A percentile compares a stretch with the other conserved stretches of the same genome.
Conservation (phyloP, 2,329 filamentous ascomycete species). For the Alternaria gaisen region DNA sequence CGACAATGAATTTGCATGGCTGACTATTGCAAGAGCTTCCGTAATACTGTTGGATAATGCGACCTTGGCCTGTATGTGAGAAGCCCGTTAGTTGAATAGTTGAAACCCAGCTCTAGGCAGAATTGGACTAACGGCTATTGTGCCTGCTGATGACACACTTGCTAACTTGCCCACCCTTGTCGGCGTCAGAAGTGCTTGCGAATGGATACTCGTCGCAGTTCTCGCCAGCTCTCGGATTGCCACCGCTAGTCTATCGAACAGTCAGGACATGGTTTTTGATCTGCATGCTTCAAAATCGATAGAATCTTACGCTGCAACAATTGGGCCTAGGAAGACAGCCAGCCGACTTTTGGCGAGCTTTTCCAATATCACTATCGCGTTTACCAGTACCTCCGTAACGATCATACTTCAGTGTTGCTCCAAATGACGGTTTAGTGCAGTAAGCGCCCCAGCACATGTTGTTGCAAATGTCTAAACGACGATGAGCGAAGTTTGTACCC, state of each 20-base stretch:
- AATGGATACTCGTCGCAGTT: constrained; percentile 4
- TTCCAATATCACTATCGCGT: not conserved
- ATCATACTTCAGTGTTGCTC: constrained; percentile 4
- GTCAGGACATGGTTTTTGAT: not conserved
- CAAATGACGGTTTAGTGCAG: constrained; percentile 3
- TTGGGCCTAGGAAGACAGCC: constrained; percentile 2
- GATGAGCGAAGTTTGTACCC: not conserved
- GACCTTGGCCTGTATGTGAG: not conserved
- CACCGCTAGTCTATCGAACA: not conserved
- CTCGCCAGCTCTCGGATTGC: constrained; percentile 2
- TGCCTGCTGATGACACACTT: constrained; percentile 3
- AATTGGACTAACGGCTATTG: not conserved
- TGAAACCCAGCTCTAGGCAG: not conserved
- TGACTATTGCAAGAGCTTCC: not conserved
- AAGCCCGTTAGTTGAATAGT: not conserved
- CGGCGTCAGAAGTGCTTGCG: constrained; percentile 2
- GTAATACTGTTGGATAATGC: not conserved
- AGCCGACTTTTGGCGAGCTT: constrained; percentile 1
- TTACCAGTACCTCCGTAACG: constrained; percentile 1
- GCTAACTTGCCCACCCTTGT: not conserved
- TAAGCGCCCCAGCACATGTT: constrained; percentile 11
- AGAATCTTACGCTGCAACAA: not conserved
- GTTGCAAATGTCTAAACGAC: constrained; percentile 1
- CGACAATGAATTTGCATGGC: not conserved
- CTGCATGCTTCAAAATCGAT: not conserved